Base-by-base conservation (phyloP, 371 early-diverging fungal species). In the Apophysomyces elegans region DNA sequence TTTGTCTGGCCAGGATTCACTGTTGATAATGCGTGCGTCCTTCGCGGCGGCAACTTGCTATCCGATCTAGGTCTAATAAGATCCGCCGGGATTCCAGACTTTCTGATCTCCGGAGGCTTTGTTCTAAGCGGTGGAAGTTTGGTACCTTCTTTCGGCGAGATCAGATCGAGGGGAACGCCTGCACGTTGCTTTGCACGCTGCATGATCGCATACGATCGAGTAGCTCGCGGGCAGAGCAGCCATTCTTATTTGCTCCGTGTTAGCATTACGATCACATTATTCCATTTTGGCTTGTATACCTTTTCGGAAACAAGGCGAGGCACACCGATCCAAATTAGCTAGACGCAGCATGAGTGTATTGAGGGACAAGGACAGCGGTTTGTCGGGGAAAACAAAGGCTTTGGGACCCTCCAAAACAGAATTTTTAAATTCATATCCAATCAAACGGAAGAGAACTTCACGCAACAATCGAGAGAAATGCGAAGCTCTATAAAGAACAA, bases 121-220 rank as follows among this genome's bases (percentile, higher is more conserved):
- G 16, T 47, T 47, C 47, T 47, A 7, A 47, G n/a, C 7, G 47
- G 47, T n/a, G 47, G 47, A 7, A 47, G 16, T 47, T 47, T 47
- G n/a, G 47, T 47, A 4, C 47, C 47, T 47, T 47, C 47, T n/a
- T 47, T 47, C n/a, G 47, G 47, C 3, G 47, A 2, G 47, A 47
- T 47, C 47, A 47, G 11, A 36, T 67, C 57, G 2, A 62, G 56
- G 5, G 67, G 67, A 36, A 71, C 61, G 14, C 71, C 71, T 7
- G 71, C 71, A n/a, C 45, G 64, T 6, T 37, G 56, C 32, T 67
- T 71, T 9, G 71, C 71, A 7, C 67, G 63, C n/a, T 56, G 38
- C 71, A 71, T 67, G 26, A 71, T 67, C 2, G 71, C 62, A 47
- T 71, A 71, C 7, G 56, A 56, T 47, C 70, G 70, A 47, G 47